Conservation (phyloP, 768 basidiomycete genomes). For the Kwoniella sp. region DNA sequence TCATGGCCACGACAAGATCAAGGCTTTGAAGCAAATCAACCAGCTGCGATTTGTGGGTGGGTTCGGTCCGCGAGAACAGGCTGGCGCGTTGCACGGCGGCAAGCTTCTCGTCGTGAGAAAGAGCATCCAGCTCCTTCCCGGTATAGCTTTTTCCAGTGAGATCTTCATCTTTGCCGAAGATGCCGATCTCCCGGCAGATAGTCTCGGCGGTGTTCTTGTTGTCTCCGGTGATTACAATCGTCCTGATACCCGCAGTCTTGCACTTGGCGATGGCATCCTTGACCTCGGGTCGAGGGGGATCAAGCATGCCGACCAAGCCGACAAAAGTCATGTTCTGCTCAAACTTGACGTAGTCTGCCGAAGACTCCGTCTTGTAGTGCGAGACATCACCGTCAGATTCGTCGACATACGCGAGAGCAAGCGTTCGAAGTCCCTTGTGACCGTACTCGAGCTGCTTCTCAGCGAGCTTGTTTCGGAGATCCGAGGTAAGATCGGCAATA, state of each 20-base stretch:
- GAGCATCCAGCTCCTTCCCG: slow-evolving; percentile 79
- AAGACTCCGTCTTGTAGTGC: slow-evolving; percentile 75
- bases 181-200: slow-evolving; percentile 92
- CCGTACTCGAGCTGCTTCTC: slow-evolving; percentile 70
- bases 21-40: slow-evolving; percentile 89
- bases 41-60: slow-evolving; percentile 87
- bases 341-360: slow-evolving; percentile 79
- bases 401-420: slow-evolving; percentile 83
- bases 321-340: slow-evolving; percentile 91
- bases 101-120: slow-evolving; percentile 75
- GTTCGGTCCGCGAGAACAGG: slow-evolving; percentile 90
- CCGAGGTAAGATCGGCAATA: slow-evolving; percentile 64
- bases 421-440: slow-evolving; percentile 74
- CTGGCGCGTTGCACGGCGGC: slow-evolving; percentile 79
- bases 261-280: slow-evolving; percentile 80
- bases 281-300: slow-evolving; percentile 94
- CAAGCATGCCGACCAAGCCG: slow-evolving; percentile 93
- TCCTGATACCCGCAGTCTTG: slow-evolving; percentile 85
- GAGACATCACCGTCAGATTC: slow-evolving; percentile 68
- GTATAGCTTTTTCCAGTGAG: slow-evolving; percentile 94
- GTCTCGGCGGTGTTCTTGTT: slow-evolving; percentile 97
- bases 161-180: slow-evolving; percentile 81
- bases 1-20: slow-evolving; percentile 92
- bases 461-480: slow-evolving; percentile 61
- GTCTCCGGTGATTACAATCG: slow-evolving; percentile 96